Conservation (phyloP, 1,284 basidiomycete species). For the Rhodotorula sp. region DNA sequence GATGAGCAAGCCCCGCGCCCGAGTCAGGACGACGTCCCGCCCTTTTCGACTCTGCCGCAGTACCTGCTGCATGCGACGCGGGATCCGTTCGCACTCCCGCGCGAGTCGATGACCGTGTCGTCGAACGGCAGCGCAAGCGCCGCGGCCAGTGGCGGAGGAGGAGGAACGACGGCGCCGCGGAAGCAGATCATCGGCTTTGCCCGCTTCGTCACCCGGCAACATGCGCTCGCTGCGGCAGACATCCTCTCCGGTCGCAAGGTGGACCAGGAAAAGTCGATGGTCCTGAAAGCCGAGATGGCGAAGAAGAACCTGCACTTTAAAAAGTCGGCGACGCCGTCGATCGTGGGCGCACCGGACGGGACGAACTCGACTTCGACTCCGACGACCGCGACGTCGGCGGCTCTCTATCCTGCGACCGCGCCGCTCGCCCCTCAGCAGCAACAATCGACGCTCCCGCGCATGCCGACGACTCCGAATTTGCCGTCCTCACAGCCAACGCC, state of each 20-base stretch:
- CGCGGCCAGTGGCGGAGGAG: not conserved
- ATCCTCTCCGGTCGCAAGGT: slow-evolving; percentile 85
- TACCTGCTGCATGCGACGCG: slow-evolving; percentile 1
- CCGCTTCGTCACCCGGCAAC: slow-evolving; percentile 82
- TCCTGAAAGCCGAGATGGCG: slow-evolving; percentile 97
- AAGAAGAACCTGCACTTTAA: slow-evolving; percentile 89
- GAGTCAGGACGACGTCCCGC: slow-evolving; percentile 44
- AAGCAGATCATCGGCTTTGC: slow-evolving; percentile 98
- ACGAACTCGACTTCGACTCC: not conserved
- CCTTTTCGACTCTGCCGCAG: slow-evolving; percentile 15
- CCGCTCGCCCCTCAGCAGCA: not conserved
- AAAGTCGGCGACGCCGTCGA: not conserved
- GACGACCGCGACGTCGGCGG: not conserved
- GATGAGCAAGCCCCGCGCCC: not conserved
- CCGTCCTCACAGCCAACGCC: not conserved
- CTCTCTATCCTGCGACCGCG: not conserved
- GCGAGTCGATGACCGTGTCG: not conserved
- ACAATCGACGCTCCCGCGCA: not conserved
- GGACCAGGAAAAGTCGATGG: slow-evolving; percentile 89
- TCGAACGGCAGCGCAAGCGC: not conserved
- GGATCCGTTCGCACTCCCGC: not conserved
- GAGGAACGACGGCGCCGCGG: slow-evolving; percentile 25
- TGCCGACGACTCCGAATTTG: not conserved
- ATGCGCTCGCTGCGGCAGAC: slow-evolving; percentile 85
- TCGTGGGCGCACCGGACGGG: not conserved